Conservation (phyloP, 2,329 filamentous ascomycete genomes). For the Meredithiella fracta region DNA sequence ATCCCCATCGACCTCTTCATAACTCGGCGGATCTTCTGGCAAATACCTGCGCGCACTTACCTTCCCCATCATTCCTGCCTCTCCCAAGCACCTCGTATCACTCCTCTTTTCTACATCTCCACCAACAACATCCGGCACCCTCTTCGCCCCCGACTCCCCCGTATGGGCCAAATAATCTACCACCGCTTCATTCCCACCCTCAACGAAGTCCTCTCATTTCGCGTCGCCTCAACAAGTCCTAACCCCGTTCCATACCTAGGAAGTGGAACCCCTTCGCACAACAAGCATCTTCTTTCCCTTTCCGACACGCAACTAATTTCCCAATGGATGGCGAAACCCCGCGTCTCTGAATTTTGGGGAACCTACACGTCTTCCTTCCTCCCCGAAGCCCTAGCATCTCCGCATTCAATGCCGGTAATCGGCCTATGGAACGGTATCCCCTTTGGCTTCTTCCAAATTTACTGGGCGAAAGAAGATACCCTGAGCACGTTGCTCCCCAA, state of each 20-base stretch:
- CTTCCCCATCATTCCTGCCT: conserved; percentile 47
- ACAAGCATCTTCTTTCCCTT: conserved; percentile 7
- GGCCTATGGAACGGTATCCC: conserved; percentile 89
- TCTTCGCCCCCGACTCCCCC: conserved; percentile 69
- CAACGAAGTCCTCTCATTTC: conserved; percentile 73
- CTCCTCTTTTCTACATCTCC: conserved; percentile 64
- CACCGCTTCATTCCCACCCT: conserved; percentile 69
- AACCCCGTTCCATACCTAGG: conserved; percentile 49
- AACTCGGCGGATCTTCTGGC: conserved; percentile 73
- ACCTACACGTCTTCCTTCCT: conserved; percentile 51
- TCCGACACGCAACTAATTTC: conserved; percentile 49
- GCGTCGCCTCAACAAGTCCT: conserved; percentile 56
- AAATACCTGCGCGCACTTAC: conserved; percentile 72
- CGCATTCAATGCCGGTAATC: conserved; percentile 77
- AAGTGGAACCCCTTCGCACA: conserved; percentile 28
- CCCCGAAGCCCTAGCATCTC: conserved; percentile 41
- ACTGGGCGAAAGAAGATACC: conserved; percentile 90
- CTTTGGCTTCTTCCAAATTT: conserved; percentile 95
- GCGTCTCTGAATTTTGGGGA: conserved; percentile 77
- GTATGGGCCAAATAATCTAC: conserved; percentile 85
- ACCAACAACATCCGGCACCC: conserved; percentile 73
- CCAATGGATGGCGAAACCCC: conserved; percentile 75
- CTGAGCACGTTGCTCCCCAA: conserved; percentile 53
- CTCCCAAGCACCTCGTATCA: conserved; percentile 36
- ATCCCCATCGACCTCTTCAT: conserved; percentile 62